These are phyloP conservation scores for Dryas drummondii DNA, from an alignment of 306 rosid species.

Conservation along the genomic window DNA sequence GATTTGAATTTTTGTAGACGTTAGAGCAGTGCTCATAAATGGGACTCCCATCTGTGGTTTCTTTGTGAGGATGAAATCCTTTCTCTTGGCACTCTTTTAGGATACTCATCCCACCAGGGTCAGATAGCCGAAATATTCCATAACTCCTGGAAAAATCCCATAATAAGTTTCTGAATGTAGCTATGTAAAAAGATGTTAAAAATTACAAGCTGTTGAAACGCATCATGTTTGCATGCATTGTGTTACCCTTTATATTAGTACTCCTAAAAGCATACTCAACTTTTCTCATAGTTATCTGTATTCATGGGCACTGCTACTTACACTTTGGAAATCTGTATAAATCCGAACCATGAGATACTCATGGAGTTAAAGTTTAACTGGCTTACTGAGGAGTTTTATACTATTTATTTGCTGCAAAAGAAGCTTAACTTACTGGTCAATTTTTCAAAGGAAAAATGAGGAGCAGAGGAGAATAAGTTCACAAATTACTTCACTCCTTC, in stretches of 20 bases:
- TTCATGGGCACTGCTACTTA: background rate
- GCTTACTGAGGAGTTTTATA: background rate
- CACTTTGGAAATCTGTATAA: background rate
- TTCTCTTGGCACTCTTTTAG: constrained; percentile 52
- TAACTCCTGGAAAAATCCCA: constrained; percentile 44
- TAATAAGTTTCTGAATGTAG: background rate
- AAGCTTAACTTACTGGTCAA: background rate
- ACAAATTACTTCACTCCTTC: too few relatives aligned
- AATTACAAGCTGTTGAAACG: background rate
- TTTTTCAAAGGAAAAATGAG: background rate
- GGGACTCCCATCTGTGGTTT: constrained; percentile 56
- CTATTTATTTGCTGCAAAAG: background rate
- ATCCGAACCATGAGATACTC: background rate
- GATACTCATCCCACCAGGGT: constrained; percentile 69
- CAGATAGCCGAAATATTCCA: constrained; percentile 68
- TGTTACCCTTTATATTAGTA: background rate
- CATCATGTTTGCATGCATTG: too few relatives aligned
- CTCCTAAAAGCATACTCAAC: background rate
- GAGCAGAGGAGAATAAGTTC: background rate
- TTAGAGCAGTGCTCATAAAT: constrained; percentile 65
- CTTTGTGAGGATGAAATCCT: constrained; percentile 72
- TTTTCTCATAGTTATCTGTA: background rate
- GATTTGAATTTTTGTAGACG: constrained; percentile 66
- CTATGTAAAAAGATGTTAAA: background rate
- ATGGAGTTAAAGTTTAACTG: background rate